Percentiles rank a stretch among this genome's conserved stretches.
Evolutionary conservation across 2,329 filamentous ascomycete species (phyloP).

Genomic region (Anisogramma anomala): DNA sequence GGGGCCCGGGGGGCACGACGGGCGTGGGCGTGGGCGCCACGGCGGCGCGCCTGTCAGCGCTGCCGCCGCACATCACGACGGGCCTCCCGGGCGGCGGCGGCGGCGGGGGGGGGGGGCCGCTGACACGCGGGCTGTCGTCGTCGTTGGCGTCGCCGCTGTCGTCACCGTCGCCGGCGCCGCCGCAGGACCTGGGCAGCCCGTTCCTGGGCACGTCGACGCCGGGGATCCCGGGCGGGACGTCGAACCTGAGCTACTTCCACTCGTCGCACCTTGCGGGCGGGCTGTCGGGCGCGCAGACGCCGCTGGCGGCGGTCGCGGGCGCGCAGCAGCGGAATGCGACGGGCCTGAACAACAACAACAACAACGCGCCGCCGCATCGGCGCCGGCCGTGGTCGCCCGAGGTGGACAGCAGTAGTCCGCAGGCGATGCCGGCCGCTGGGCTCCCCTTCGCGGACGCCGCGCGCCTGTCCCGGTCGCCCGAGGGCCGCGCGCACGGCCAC

Average conservation of each 20-base stretch:
- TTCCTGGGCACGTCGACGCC: slow-evolving; percentile 50
- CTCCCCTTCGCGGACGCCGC: background rate
- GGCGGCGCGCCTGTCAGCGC: slow-evolving; percentile 14
- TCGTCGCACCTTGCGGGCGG: slow-evolving; percentile 60
- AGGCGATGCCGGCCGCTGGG: slow-evolving; percentile 15
- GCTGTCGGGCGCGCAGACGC: slow-evolving; percentile 65
- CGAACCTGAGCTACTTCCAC: slow-evolving; percentile 74
- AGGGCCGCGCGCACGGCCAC: slow-evolving; percentile 23
- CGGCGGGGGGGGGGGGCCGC: no score
- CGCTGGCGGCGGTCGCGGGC: slow-evolving; percentile 66
- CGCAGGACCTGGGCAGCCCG: slow-evolving; percentile 38
- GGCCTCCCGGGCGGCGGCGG: background rate
- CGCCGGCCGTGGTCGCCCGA: slow-evolving; percentile 33
- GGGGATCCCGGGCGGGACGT: slow-evolving; percentile 58
- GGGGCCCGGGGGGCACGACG: slow-evolving; percentile 1
- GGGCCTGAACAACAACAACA: no score
- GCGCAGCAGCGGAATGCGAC: slow-evolving; percentile 45
- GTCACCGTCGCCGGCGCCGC: no score
- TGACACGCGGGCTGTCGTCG: no score
- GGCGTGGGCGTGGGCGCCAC: slow-evolving; percentile 11
- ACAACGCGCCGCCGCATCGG: background rate
- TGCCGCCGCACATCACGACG: slow-evolving; percentile 31
- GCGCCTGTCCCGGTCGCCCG: slow-evolving; percentile 3
- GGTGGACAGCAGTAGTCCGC: slow-evolving; percentile 15
- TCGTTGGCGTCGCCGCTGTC: no score